Percentiles rank a stretch among this genome's conserved stretches.
Evolutionary conservation across 192 early-diverging fungal genomes (phyloP).

Genomic region (Coemansia asiatica): DNA sequence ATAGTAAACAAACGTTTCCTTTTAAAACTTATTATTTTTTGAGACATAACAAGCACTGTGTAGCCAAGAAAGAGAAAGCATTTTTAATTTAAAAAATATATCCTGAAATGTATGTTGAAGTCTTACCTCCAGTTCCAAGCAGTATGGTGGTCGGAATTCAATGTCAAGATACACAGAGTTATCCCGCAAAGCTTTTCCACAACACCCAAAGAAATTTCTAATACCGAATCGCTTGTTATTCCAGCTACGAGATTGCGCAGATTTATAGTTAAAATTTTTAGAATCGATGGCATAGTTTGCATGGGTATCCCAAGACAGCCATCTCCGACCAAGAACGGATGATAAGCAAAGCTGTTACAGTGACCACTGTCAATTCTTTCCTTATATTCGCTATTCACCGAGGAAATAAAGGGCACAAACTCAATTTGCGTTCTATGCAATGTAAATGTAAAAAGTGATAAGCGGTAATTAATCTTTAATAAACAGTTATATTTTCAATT

Average conservation of each 20-base stretch:
- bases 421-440: slow-evolving; percentile 25
- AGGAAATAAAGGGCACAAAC: slow-evolving; percentile 5
- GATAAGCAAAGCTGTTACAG: neutral
- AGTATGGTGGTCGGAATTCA: slow-evolving; percentile 43
- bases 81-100: too few relatives aligned
- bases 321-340: slow-evolving; percentile 28
- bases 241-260: slow-evolving; percentile 6
- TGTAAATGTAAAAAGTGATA: neutral
- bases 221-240: neutral
- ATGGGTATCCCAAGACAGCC: slow-evolving; percentile 37
- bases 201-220: neutral
- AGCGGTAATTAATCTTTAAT: neutral
- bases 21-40: too few relatives aligned
- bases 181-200: slow-evolving; percentile 13
- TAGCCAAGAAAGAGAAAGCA: too few relatives aligned
- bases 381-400: too few relatives aligned
- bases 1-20: neutral
- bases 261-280: slow-evolving; percentile 18
- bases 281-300: slow-evolving; percentile 5
- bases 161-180: slow-evolving; percentile 36
- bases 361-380: neutral
- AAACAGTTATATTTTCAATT: neutral
- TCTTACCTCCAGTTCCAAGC: slow-evolving; percentile 47
- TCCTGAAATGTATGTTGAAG: neutral
- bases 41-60: too few relatives aligned